Evolutionary conservation across 768 basidiomycete genomes (phyloP), one percentile per base, ranked within the genome.

Genomic region (Panellus pusillus): DNA sequence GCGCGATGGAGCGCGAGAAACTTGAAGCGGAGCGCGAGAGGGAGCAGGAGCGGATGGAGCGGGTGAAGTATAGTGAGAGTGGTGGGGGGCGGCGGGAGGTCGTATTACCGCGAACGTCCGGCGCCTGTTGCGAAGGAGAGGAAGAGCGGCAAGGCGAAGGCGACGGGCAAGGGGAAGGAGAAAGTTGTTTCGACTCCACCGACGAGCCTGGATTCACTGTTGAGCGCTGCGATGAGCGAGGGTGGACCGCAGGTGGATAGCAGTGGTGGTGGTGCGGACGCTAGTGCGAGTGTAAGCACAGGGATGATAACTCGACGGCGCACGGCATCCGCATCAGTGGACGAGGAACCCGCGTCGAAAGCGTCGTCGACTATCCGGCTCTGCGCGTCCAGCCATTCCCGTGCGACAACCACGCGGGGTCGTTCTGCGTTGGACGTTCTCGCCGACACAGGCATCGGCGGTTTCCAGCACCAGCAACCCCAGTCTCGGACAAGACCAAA

Each of bases 211-310:
- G 83, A 84, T 52, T 86, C 83, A 0, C 67, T 87, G 18, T 63
- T 87, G 15, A 81, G 74, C 55, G 85, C 84, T 4, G 84, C 85
- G 28, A 73, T 81, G 41, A 77, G 78, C 63, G 70, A 66, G 18
- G 63, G 69, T 46, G 72, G 71, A 49, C 24, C 6, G 24, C 3
- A 24, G 24, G 68, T 68, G 11, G 71, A 67, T 13, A 39, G 35
- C 6, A 44, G 42, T 40, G 55, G 42, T 40, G 55, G 42, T 11
- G 55, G 35, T 18, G 50, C 38, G 29, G 20, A 28, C n/a, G 28
- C 50, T 8, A 44, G 42, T 36, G 50, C 50, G 29, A 57, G 47
- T 35, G 38, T 35, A 19, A 51, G 49, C 28, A 32, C 50, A 12
- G 45, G 55, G 37, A 57, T 57, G 55, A 44, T 48, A 29, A 57